Conservation (phyloP, 1,284 basidiomycete genomes). For the Neolentinus lepideus region DNA sequence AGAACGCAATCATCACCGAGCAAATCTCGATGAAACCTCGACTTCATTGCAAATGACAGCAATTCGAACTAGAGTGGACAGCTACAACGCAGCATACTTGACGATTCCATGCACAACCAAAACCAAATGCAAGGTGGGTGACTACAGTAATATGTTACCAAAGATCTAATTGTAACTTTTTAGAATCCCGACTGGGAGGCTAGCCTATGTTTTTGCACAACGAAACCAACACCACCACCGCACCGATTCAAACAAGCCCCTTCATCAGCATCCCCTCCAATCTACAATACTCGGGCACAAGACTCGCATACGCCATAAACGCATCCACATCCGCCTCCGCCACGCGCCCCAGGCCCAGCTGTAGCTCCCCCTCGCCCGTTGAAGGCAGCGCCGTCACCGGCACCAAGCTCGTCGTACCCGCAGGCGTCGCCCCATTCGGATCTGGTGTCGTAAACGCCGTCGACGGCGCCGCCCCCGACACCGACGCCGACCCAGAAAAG, state of each 20-base stretch:
- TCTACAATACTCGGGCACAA: conserved; percentile 76
- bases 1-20: not conserved
- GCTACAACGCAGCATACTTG: not conserved
- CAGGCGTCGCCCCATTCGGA: conserved; percentile 20
- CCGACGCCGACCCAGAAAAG: not conserved
- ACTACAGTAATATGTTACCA: not conserved
- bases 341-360: conserved; percentile 71
- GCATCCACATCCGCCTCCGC: conserved; percentile 77
- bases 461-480: conserved; percentile 25
- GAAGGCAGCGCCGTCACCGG: conserved; percentile 58
- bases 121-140: not conserved
- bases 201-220: not conserved
- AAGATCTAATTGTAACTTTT: conserved; percentile 1
- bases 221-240: not conserved
- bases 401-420: conserved; percentile 44
- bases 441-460: conserved; percentile 64
- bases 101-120: not conserved
- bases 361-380: conserved; percentile 62
- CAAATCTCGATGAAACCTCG: no score
- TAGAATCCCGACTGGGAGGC: not conserved
- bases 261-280: conserved; percentile 71
- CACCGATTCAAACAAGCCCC: conserved; percentile 35
- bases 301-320: conserved; percentile 76
- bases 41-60: not conserved
- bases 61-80: not conserved